Evolutionary conservation across 1,139 yeast genomes (phyloP).

Genomic region (Yamadazyma diddensiae): DNA sequence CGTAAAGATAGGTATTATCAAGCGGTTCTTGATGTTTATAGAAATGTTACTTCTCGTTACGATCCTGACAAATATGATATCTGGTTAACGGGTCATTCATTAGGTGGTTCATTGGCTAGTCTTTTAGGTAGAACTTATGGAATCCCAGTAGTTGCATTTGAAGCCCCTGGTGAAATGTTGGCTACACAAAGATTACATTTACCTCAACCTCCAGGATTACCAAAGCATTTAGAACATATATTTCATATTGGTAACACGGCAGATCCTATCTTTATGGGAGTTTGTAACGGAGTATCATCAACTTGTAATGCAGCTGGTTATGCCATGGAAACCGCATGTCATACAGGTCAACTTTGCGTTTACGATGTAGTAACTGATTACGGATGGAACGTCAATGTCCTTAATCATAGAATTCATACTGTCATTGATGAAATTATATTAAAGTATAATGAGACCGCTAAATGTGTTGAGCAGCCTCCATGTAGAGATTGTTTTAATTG

Average conservation of each 20-base stretch:
- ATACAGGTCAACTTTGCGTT: slow-evolving; percentile 82
- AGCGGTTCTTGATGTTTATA: slow-evolving; percentile 75
- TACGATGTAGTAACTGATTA: slow-evolving; percentile 87
- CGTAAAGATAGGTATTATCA: slow-evolving; percentile 79
- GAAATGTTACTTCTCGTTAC: slow-evolving; percentile 64
- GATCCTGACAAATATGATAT: slow-evolving; percentile 62
- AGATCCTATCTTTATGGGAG: slow-evolving; percentile 96
- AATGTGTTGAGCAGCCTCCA: slow-evolving; percentile 71
- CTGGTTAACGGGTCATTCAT: slow-evolving; percentile 95
- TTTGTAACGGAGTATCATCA: slow-evolving; percentile 92
- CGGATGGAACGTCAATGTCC: slow-evolving; percentile 88
- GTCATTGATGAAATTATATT: slow-evolving; percentile 81
- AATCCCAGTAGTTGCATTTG: slow-evolving; percentile 83
- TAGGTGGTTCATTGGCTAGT: slow-evolving; percentile 87
- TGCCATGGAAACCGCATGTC: slow-evolving; percentile 97
- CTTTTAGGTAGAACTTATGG: slow-evolving; percentile 88
- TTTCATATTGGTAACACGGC: slow-evolving; percentile 98
- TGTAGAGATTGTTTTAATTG: slow-evolving; percentile 90
- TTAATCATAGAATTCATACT: slow-evolving; percentile 87
- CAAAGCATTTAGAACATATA: slow-evolving; percentile 72
- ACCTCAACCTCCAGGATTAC: slow-evolving; percentile 91
- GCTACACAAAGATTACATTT: slow-evolving; percentile 83
- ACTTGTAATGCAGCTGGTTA: slow-evolving; percentile 91
- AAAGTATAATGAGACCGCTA: slow-evolving; percentile 74
- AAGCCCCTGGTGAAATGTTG: slow-evolving; percentile 89